Evolutionary conservation across 371 early-diverging fungal genomes (phyloP), one percentile per base, ranked within the genome.

Genomic region (Coemansia sp.): DNA sequence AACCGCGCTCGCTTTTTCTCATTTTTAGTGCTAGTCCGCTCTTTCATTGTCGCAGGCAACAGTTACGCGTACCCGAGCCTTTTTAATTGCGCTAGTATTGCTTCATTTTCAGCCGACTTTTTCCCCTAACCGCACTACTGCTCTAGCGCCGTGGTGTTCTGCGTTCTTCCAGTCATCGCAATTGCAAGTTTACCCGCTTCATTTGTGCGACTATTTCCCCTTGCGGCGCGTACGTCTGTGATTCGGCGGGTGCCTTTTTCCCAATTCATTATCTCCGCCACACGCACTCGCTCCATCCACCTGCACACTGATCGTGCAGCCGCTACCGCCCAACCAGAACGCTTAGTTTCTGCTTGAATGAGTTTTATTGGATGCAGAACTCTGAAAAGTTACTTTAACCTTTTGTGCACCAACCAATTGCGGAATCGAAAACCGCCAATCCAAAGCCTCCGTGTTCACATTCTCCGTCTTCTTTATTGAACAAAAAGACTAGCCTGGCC

Each of bases 291-390:
- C 55, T 55, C 55, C 55, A 18, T 8, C 14, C 25, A 0, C 18
- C 18, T 23, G 25, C 52, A 18, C 18, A 18, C 23, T 18, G 26
- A 25, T 14, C 6, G 28, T 14, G 28, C n/a, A 25, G 12, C 37
- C 37, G 37, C 37, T 37, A 37, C 37, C 37, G 28, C n/a, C 55
- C 55, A 55, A 55, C 55, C 55, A 55, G 16, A 30, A 55, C 14
- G 5, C 55, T 16, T 1, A 28, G 28, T 25, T 28, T 37, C 37
- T 37, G 53, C 23, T 53, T 53, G 11, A 9, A 25, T 21, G 21
- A 25, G 53, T 53, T 21, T 21, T 21, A 56, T 56, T 56, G 56
- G 56, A 56, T 56, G 56, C 56, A n/a, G 56, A 16, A 26, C 33
- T 30, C 16, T 3, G 55, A 54, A 54, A 6, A 56, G 56, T 56